Evolutionary conservation across 345 rosid genomes (phyloP), one percentile per base, ranked within the genome.

Genomic region (Hirschfeldia incana): DNA sequence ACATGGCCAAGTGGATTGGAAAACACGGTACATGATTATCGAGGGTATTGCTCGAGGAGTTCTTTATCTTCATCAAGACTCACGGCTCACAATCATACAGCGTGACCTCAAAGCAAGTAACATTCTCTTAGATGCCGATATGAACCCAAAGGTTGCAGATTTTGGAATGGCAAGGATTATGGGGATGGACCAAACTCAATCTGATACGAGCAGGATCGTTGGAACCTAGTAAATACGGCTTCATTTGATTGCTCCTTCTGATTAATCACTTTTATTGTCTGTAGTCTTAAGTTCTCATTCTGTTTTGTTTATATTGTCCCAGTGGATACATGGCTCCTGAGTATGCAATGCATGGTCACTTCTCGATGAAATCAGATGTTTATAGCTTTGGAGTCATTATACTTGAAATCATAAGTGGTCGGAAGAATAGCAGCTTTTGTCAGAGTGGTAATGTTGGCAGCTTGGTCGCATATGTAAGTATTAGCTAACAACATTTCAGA

Each of bases 361-460:
- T 53, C 59, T 53, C 59, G 0, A 6, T 53, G 59, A 53, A 53
- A 53, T 53, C 59, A 1, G 59, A 53, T 53, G 59, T 53, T 16
- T 53, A 53, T 53, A 53, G 59, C 59, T 53, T 53, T 53, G 59
- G 59, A 53, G 59, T 53, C 58, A 53, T 53, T 53, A 26, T 53
- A 15, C 59, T 53, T 6, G 59, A 53, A 15, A 53, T 53, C 15
- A 15, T 53, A 15, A 53, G 59, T 1, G 59, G 59, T 15, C 7
- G 7, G 26, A 15, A 7, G 26, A 53, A 53, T 53, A 53, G 59
- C 3, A 53, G 9, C 59, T 53, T 53, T 51, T 51, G 21, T 51
- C 58, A 51, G 58, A 8, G 5, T 2, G 58, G 58, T 51, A 46
- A 46, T 8, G 53, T 13, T 46, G 15, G 58, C 21, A 51, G 58